phyloP scores from a whole-genome alignment of 495 filamentous ascomycete species.

The Podospora pseudocomata region DNA sequence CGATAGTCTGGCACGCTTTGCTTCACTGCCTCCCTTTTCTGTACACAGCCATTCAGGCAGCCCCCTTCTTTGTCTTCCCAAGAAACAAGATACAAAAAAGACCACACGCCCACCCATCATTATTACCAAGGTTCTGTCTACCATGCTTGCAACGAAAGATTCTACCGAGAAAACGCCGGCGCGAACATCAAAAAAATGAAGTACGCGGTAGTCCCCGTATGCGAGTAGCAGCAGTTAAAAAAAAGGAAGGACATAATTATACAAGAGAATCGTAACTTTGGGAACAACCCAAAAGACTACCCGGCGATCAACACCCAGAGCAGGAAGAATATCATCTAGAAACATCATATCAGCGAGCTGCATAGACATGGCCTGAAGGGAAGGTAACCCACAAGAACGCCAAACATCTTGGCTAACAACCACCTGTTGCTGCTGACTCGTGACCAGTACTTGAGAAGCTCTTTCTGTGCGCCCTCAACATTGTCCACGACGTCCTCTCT shows the following conservation, averaged over 20 bases:
- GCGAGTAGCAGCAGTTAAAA: slow-evolving; percentile 14
- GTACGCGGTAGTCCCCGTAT: background rate
- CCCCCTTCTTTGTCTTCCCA: background rate
- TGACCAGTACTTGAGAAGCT: slow-evolving; percentile 94
- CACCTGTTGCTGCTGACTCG: slow-evolving; percentile 91
- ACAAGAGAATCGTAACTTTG: slow-evolving; percentile 2
- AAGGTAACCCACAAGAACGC: slow-evolving; percentile 61
- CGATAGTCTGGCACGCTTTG: background rate
- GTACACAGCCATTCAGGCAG: background rate
- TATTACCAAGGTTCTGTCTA: slow-evolving; percentile 26
- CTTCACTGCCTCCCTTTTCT: background rate
- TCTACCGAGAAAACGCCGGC: slow-evolving; percentile 20
- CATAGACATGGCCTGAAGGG: slow-evolving; percentile 14
- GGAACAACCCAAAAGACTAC: slow-evolving; percentile 17
- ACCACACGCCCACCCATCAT: background rate
- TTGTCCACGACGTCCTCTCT: slow-evolving; percentile 82
- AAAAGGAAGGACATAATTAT: slow-evolving; percentile 10
- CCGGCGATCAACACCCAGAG: slow-evolving; percentile 41
- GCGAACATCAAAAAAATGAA: slow-evolving; percentile 10
- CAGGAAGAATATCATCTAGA: slow-evolving; percentile 33
- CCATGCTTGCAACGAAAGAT: slow-evolving; percentile 4
- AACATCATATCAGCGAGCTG: background rate
- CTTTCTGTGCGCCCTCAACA: slow-evolving; percentile 90
- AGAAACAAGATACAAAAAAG: background rate
- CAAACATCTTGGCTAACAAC: slow-evolving; percentile 99